phyloP scores from a whole-genome alignment of 2,329 filamentous ascomycete genomes.

The Myriosclerotinia scirpicola region DNA sequence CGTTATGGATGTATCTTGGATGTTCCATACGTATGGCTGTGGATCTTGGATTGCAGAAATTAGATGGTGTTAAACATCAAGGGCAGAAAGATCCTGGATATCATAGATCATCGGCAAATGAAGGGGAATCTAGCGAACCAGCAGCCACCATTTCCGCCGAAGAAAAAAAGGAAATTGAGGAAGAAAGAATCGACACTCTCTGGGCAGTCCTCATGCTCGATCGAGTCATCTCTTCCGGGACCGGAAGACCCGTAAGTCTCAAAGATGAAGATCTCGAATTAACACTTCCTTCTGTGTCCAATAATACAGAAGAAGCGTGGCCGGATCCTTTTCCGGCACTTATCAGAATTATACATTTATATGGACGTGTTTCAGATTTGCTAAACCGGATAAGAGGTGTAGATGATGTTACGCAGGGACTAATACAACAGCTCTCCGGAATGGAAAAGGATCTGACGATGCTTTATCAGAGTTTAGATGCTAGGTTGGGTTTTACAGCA shows the following conservation, averaged over 20 bases:
- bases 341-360: slow-evolving; percentile 81
- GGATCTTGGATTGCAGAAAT: slow-evolving; percentile 77
- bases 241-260: slow-evolving; percentile 78
- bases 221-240: slow-evolving; percentile 82
- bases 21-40: slow-evolving; percentile 82
- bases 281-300: slow-evolving; percentile 60
- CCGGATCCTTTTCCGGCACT: slow-evolving; percentile 78
- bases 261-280: slow-evolving; percentile 84
- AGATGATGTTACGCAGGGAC: slow-evolving; percentile 73
- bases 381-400: slow-evolving; percentile 77
- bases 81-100: slow-evolving; percentile 41
- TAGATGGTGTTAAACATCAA: slow-evolving; percentile 65
- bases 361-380: slow-evolving; percentile 79
- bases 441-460: slow-evolving; percentile 79
- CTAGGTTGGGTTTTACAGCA: slow-evolving; percentile 77
- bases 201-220: slow-evolving; percentile 91
- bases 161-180: slow-evolving; percentile 65
- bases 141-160: slow-evolving; percentile 43
- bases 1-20: slow-evolving; percentile 90
- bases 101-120: slow-evolving; percentile 43
- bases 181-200: slow-evolving; percentile 82
- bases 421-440: slow-evolving; percentile 67
- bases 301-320: slow-evolving; percentile 54
- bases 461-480: slow-evolving; percentile 70
- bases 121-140: slow-evolving; percentile 46